Base-by-base conservation (phyloP, 139 green algal genomes). In the Gonium pectorale region DNA sequence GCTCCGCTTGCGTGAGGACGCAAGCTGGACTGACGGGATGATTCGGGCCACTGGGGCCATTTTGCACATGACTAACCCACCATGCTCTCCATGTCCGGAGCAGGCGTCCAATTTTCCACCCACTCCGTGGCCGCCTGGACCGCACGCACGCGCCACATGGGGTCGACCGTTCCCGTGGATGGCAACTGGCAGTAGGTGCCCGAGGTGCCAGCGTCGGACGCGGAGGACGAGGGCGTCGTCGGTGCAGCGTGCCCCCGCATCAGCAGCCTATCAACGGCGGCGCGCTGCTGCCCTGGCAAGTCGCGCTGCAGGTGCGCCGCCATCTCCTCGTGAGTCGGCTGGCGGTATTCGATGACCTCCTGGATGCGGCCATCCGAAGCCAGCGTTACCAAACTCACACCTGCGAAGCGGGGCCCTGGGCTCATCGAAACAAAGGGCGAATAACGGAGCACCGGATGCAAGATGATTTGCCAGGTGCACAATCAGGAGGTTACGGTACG, bases 101-200 rank as follows among this genome's bases (percentile, higher is more conserved):
- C 66, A 7, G 80, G 67, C n/a, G 80, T 86, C 80, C 80, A 86
- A 67, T 69, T 86, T 49, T 86, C 80, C 37, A 86, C 80, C 80
- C 80, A 86, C 67, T 86, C 80, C 35, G 80, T 86, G 5, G 67
- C 66, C 24, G 52, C 80, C 54, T 79, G 59, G 35, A 86, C 67
- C 35, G 80, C 80, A 26, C 80, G 62, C 31, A 74, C 44, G 43
- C 78, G 78, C 78, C 78, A 84, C 78, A 84, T 74, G 62, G 62
- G 78, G 63, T 75, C 63, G n/a, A 84, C 51, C 27, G 59, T 29
- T 8, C 63, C 43, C n/a, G 44, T 43, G 8, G 27, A 13, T 4
- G 78, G 78, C 56, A 82, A 59, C 75, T 82, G 59, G 75, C 75
- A 82, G 78, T 54, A 74, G 62, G 8, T 67, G 41, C 43, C 59